phyloP scores from a whole-genome alignment of 345 rosid species.

The Citrus sinensis region DNA sequence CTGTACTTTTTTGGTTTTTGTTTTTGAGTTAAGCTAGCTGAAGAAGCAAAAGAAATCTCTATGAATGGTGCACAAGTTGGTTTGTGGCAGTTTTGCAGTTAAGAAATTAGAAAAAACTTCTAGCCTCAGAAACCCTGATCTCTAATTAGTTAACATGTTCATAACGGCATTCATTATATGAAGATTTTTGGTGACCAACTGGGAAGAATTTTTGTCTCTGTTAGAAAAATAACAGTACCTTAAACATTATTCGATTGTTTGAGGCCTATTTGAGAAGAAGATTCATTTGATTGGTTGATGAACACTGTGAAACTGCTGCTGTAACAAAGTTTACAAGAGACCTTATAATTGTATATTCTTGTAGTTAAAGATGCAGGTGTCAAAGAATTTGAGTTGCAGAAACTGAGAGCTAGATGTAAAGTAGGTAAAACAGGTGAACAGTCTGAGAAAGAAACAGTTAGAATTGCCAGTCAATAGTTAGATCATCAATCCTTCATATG shows the following conservation, averaged over 20 bases:
- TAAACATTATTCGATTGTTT: background rate
- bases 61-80: constrained; percentile 25
- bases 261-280: background rate
- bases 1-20: constrained; percentile 6
- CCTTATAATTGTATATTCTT: background rate
- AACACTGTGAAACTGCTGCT: background rate
- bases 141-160: constrained; percentile 1
- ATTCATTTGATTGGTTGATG: background rate
- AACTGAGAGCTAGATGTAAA: constrained; percentile 8
- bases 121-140: constrained; percentile 9
- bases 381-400: background rate
- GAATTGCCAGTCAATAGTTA: background rate
- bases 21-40: background rate
- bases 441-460: constrained; percentile 16
- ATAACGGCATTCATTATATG: constrained; percentile 6
- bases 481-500: background rate
- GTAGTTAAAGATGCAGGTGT: no score
- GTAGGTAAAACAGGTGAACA: constrained; percentile 39
- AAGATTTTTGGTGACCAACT: background rate
- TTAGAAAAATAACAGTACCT: background rate
- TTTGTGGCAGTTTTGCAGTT: constrained; percentile 30
- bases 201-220: background rate
- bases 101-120: constrained; percentile 32
- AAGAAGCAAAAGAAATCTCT: constrained; percentile 22
- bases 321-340: background rate